Evolutionary conservation across 2,329 filamentous ascomycete species (phyloP).

Genomic region (Xylariaceae sp.): DNA sequence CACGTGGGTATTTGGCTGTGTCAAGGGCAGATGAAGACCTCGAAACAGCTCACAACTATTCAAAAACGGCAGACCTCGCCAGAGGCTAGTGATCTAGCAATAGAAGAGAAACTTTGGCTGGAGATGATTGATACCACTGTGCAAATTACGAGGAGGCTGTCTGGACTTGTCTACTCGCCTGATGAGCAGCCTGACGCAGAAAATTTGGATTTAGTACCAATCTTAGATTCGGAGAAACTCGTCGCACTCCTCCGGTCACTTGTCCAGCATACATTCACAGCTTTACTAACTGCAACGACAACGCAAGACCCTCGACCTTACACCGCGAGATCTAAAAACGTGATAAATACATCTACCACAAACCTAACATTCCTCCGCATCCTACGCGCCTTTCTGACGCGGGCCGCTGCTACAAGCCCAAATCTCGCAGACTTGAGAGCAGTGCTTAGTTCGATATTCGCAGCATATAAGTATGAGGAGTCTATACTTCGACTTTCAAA

Average conservation of each 20-base stretch:
- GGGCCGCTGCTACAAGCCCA: slow-evolving; percentile 77
- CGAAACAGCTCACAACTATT: slow-evolving; percentile 43
- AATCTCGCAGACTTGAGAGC: slow-evolving; percentile 82
- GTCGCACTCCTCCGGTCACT: slow-evolving; percentile 68
- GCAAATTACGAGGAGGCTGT: slow-evolving; percentile 62
- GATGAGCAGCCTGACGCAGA: slow-evolving; percentile 21
- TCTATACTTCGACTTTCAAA: slow-evolving; percentile 84
- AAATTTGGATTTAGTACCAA: slow-evolving; percentile 22
- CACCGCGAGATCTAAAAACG: slow-evolving; percentile 24
- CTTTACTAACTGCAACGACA: slow-evolving; percentile 75
- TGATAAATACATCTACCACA: slow-evolving; percentile 38
- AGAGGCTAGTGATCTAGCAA: slow-evolving; percentile 43
- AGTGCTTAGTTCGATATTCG: slow-evolving; percentile 86
- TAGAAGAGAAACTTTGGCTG: slow-evolving; percentile 59
- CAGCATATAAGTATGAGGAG: slow-evolving; percentile 93
- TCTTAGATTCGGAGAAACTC: slow-evolving; percentile 58
- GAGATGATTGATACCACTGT: slow-evolving; percentile 60
- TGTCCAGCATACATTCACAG: slow-evolving; percentile 88
- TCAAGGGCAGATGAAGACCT: slow-evolving; percentile 73
- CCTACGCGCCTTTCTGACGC: slow-evolving; percentile 80
- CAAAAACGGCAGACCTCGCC: slow-evolving; percentile 51
- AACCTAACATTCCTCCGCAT: slow-evolving; percentile 84
- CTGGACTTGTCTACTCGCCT: slow-evolving; percentile 45
- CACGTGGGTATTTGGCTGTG: slow-evolving; percentile 96
- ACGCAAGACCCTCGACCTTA: slow-evolving; percentile 35